phyloP scores from a whole-genome alignment of 768 basidiomycete genomes.

The Mycena rosella region DNA sequence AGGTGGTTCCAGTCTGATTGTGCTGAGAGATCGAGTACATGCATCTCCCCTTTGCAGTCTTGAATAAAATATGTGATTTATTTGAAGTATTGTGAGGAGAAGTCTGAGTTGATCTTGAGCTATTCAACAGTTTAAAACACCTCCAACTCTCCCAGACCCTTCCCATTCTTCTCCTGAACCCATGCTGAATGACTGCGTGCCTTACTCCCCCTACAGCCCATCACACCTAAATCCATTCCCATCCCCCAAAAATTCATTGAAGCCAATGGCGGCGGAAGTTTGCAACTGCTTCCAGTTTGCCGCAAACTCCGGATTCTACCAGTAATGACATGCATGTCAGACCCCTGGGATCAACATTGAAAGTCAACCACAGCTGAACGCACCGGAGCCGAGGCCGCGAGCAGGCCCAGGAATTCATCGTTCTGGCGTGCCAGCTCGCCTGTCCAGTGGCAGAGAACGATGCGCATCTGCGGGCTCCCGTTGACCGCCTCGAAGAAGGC shows the following conservation, averaged over 20 bases:
- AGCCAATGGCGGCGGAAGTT: background rate
- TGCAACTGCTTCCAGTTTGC: background rate
- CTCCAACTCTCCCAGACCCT: too few species aligned
- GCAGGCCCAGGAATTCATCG: background rate
- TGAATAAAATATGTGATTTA: too few species aligned
- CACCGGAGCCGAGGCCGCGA: background rate
- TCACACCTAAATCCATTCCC: background rate
- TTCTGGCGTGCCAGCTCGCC: background rate
- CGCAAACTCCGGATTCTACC: background rate
- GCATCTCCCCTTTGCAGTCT: too few species aligned
- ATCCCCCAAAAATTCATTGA: background rate
- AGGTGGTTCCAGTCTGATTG: too few species aligned
- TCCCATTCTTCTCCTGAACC: too few species aligned
- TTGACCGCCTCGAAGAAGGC: conserved; percentile 13
- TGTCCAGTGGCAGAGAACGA: conserved; percentile 11
- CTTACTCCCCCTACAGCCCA: background rate
- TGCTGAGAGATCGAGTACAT: too few species aligned
- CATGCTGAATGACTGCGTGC: too few species aligned
- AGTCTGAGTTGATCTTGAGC: too few species aligned
- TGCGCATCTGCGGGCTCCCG: background rate
- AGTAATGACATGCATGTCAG: background rate
- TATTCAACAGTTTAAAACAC: too few species aligned
- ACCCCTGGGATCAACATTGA: background rate
- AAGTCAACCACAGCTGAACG: too few species aligned
- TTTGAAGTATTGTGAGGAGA: too few species aligned